A percentile compares a stretch with the other conserved stretches of the same genome.
Conservation (phyloP, 768 basidiomycete species). For the Tylopilus sp. region DNA sequence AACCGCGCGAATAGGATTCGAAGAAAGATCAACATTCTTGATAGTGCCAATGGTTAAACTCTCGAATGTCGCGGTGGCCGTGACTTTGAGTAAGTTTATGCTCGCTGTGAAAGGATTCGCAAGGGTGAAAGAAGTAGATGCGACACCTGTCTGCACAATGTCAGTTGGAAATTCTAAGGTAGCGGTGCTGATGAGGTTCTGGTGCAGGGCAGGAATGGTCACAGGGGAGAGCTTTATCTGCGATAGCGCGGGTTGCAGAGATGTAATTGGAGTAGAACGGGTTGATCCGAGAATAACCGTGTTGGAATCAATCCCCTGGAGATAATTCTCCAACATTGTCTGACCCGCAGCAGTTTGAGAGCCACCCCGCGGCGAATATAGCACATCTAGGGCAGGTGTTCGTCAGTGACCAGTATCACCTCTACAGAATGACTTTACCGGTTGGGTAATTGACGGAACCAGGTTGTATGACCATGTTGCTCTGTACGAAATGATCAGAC, state of each 20-base stretch:
- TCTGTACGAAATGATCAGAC: slow-evolving; percentile 31
- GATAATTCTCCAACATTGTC: slow-evolving; percentile 58
- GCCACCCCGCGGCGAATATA: slow-evolving; percentile 55
- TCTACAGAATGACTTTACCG: slow-evolving; percentile 29
- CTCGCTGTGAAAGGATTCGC: slow-evolving; percentile 71
- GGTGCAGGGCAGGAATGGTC: slow-evolving; percentile 59
- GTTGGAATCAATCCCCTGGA: slow-evolving; percentile 58
- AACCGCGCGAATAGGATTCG: slow-evolving; percentile 53
- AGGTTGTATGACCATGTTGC: slow-evolving; percentile 54
- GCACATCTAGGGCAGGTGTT: slow-evolving; percentile 42
- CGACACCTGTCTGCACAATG: slow-evolving; percentile 58
- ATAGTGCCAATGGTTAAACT: slow-evolving; percentile 58
- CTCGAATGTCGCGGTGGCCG: slow-evolving; percentile 52
- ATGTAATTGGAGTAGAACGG: slow-evolving; percentile 55
- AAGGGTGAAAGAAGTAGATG: slow-evolving; percentile 54
- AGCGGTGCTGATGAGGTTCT: slow-evolving; percentile 55
- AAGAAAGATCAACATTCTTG: slow-evolving; percentile 50
- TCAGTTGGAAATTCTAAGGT: slow-evolving; percentile 59
- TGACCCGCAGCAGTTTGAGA: slow-evolving; percentile 50
- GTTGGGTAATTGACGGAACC: slow-evolving; percentile 57
- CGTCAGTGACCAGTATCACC: background rate
- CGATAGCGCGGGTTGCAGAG: slow-evolving; percentile 58
- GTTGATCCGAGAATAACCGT: slow-evolving; percentile 55
- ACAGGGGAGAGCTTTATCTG: slow-evolving; percentile 58
- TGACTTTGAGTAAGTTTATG: slow-evolving; percentile 57